Evolutionary conservation across 441 rosid genomes (phyloP), one percentile per base, ranked within the genome.

Genomic region (Isatis lusitanica): DNA sequence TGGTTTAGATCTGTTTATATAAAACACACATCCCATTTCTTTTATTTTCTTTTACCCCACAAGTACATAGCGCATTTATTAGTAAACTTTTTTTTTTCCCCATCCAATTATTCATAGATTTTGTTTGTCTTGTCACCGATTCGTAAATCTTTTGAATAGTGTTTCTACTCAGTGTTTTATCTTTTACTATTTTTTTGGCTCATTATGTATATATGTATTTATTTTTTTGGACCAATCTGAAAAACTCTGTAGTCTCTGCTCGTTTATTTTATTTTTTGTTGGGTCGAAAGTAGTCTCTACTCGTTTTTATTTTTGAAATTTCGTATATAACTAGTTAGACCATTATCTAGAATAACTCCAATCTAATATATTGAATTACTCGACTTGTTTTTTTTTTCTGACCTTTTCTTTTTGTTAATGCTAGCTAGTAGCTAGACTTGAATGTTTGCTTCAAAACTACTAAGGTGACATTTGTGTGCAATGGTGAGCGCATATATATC

Each of bases 1-100:
- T 70, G 38, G 16, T 47, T 35, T 59, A 47, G 66, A 59, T 59
- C 50, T 70, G 68, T 50, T 71, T 71, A 61, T 46, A 48, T 48
- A 24, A 4, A 50, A 70, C 31, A 70, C n/a, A 36, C n/a, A 38
- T 28, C 58, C 2, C 48, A 65, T 38, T 66, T 44, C 2, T 55
- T 65, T 11, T 15, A 16, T 2, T 35, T 38, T 26, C 1, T 38
- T 50, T 60, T 31, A 24, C 46, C 52, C 73, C 51, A 65, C 70
- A 43, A 10, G 30, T 28, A 63, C 64, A 63, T 18, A 63, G 31
- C 18, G 16, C 56, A 72, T 72, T 62, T 52, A 62, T 11, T 61
- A 40, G 11, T 46, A 35, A 7, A 5, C 10, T 13, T 53, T 52
- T 6, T 39, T 40, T 65, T 8, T n/a, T 55, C 13, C 7, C 15